A percentile compares a stretch with the other conserved stretches of the same genome.
Conservation (phyloP, 202 grass and related monocot species). For the Elaeis oleifera region DNA sequence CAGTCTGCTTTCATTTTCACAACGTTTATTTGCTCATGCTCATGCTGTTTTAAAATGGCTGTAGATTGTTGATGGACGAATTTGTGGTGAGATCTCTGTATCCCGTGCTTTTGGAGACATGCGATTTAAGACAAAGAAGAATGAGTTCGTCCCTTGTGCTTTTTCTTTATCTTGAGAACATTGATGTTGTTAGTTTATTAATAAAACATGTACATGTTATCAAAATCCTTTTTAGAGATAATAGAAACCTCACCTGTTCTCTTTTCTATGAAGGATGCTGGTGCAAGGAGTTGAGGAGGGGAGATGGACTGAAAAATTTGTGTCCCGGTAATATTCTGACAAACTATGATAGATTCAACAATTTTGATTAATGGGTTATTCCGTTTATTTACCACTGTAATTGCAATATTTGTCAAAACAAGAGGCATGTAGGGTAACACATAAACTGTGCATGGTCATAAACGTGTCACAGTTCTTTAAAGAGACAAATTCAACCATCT, state of each 20-base stretch:
- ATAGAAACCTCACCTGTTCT: conserved; percentile 14
- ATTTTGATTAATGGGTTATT: too few relatives aligned
- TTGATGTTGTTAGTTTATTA: too few relatives aligned
- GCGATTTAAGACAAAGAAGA: conserved; percentile 79
- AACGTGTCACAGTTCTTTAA: too few relatives aligned
- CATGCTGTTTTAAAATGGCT: too few relatives aligned
- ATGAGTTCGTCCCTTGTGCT: conserved; percentile 70
- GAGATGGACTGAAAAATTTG: conserved; percentile 83
- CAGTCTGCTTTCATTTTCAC: not conserved
- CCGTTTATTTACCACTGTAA: too few relatives aligned
- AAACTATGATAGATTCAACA: too few relatives aligned
- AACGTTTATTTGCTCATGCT: not conserved
- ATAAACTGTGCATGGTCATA: too few relatives aligned
- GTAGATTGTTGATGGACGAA: conserved; percentile 85
- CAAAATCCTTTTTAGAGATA: too few relatives aligned
- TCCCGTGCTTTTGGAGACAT: conserved; percentile 97
- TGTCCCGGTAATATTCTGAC: conserved; percentile 46
- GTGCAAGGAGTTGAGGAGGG: conserved; percentile 71
- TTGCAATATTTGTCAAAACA: too few relatives aligned
- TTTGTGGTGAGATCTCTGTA: conserved; percentile 97
- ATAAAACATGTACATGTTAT: too few relatives aligned
- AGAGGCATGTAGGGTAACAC: too few relatives aligned
- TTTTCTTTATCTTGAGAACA: conserved; percentile 17
- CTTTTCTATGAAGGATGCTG: conserved; percentile 63
- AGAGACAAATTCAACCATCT: too few relatives aligned